Percentiles rank a stretch among this genome's conserved stretches.
phyloP scores from a whole-genome alignment of 2,329 filamentous ascomycete species.

The Ambrosiella cleistominuta region DNA sequence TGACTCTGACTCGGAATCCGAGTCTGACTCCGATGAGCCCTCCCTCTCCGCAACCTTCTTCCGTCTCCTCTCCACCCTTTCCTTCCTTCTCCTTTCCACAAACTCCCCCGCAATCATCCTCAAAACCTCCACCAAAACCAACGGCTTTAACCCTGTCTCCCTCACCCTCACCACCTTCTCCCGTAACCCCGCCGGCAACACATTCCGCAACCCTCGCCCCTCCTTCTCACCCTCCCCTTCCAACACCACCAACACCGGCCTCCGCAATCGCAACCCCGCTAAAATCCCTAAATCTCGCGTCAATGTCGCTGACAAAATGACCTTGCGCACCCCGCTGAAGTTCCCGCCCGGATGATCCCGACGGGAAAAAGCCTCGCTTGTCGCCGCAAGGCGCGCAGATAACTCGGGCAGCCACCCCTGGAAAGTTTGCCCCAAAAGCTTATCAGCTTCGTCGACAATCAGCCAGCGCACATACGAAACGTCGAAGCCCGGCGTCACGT shows the following conservation, averaged over 20 bases:
- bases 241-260: slow-evolving; percentile 61
- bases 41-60: slow-evolving; percentile 18
- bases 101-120: slow-evolving; percentile 19
- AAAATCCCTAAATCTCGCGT: slow-evolving; percentile 71
- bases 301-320: slow-evolving; percentile 84
- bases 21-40: neutral
- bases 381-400: slow-evolving; percentile 34
- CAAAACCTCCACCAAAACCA: slow-evolving; percentile 46
- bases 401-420: slow-evolving; percentile 74
- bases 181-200: slow-evolving; percentile 42
- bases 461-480: slow-evolving; percentile 71
- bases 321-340: slow-evolving; percentile 48
- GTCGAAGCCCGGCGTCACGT: slow-evolving; percentile 64
- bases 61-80: slow-evolving; percentile 11
- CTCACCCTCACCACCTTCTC: slow-evolving; percentile 16
- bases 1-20: neutral
- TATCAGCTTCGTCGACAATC: slow-evolving; percentile 85
- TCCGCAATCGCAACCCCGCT: slow-evolving; percentile 50
- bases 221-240: slow-evolving; percentile 29
- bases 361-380: slow-evolving; percentile 6
- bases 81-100: neutral
- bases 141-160: slow-evolving; percentile 47
- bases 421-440: slow-evolving; percentile 77
- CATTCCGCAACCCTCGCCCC: slow-evolving; percentile 21
- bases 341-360: slow-evolving; percentile 30